Evolutionary conservation across 2,329 filamentous ascomycete genomes (phyloP), one percentile per base, ranked within the genome.

Genomic region (Anthostomella pinea): DNA sequence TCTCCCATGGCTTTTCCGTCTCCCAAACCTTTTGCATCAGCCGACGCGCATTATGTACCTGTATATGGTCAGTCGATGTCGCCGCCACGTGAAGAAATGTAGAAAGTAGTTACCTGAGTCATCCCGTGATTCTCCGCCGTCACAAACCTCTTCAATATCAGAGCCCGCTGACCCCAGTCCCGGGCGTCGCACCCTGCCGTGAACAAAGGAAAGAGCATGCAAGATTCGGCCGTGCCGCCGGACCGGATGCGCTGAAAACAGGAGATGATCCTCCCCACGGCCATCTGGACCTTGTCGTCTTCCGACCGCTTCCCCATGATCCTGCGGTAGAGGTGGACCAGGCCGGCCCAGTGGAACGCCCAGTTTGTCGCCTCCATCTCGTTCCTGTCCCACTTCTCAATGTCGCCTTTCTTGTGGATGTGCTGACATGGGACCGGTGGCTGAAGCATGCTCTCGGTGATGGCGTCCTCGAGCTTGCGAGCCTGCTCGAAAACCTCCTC

Each of bases 151-250:
- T 79, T 74, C 52, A 86, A 65, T 23, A 91, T 77, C 52, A 77
- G 70, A 16, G 65, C 64, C 32, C 80, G 69, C 49, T 83, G 75
- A 3, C 61, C 62, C 21, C 67, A 53, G 31, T 80, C 73, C 37
- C 66, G 65, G 1, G 81, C 79, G 58, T 93, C 85, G 48, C 85
- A 90, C 0, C 87, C 87, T 1, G 87, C 87, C 1, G 85, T 86
- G 60, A 93, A 93, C 64, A 93, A 80, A 0, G 87, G 87, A 47
- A 93, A 90, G 24, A 93, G 60, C 13, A 87, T 65, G 52, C 85
- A 87, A 7, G 79, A 81, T 60, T 91, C 87, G 0, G 85, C 85
- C 11, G 79, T 80, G 19, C 81, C 81, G 5, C 84, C 83, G 9
- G 71, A 65, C 9, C 78, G 67, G 31, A 93, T 77, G 23, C 73